Evolutionary conservation across 768 basidiomycete species (phyloP).

Genomic region (Strobilomyces echinocephalus): DNA sequence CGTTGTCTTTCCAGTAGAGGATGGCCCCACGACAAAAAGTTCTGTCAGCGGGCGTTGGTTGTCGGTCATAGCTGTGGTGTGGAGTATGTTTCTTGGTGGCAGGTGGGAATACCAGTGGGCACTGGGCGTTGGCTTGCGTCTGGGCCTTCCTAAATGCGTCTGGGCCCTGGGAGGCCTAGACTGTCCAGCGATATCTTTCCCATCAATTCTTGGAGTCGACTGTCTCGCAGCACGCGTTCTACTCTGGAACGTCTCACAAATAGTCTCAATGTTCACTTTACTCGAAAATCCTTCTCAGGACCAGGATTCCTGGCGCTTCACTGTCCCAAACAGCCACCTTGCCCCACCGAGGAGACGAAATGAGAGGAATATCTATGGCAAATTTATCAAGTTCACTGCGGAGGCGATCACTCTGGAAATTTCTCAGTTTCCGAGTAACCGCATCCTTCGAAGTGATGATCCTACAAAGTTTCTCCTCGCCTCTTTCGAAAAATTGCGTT

Average conservation of each 20-base stretch:
- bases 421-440: conserved; percentile 49
- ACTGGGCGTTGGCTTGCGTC: conserved; percentile 7
- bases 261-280: conserved; percentile 24
- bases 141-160: conserved; percentile 10
- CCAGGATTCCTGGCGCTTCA: conserved; percentile 53
- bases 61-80: conserved; percentile 15
- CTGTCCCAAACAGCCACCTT: conserved; percentile 31
- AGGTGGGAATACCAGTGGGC: conserved; percentile 18
- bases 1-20: conserved; percentile 70
- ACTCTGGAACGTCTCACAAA: not conserved
- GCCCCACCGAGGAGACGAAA: conserved; percentile 23
- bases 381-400: conserved; percentile 46
- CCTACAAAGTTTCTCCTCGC: conserved; percentile 50
- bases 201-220: not conserved
- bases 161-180: not conserved
- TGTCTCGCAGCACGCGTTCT: not conserved
- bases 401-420: conserved; percentile 50
- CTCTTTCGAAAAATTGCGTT: conserved; percentile 51
- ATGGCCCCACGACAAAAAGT: conserved; percentile 49
- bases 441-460: conserved; percentile 56
- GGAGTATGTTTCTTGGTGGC: conserved; percentile 1
- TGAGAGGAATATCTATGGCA: conserved; percentile 35
- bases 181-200: not conserved
- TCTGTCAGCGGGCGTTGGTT: conserved; percentile 15
- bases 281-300: conserved; percentile 41